A percentile compares a stretch with the other conserved stretches of the same genome.
Evolutionary conservation across 1,139 yeast genomes (phyloP).

Genomic region (Yamadazyma sp.): DNA sequence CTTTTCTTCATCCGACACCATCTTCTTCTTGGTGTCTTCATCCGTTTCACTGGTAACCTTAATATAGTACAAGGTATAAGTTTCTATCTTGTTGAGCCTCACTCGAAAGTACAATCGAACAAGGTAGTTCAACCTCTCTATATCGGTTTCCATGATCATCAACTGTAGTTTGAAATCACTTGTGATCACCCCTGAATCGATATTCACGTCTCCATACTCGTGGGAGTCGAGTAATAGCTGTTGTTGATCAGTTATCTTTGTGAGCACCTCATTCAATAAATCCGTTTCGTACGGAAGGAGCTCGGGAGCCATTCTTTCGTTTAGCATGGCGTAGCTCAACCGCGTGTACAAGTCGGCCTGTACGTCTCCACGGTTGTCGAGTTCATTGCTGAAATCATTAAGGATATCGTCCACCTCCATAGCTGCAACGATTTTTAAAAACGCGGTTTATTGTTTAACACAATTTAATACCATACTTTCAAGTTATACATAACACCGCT

Average conservation of each 20-base stretch:
- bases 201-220: slow-evolving; percentile 47
- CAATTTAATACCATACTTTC: too few relatives aligned
- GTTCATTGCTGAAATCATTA: slow-evolving; percentile 51
- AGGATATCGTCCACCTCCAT: slow-evolving; percentile 66
- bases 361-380: slow-evolving; percentile 13
- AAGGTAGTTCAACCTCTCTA: slow-evolving; percentile 81
- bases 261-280: slow-evolving; percentile 57
- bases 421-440: too few relatives aligned
- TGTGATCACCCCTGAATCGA: slow-evolving; percentile 38
- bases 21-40: slow-evolving; percentile 25
- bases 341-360: slow-evolving; percentile 12
- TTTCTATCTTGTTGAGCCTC: slow-evolving; percentile 72
- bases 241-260: slow-evolving; percentile 64
- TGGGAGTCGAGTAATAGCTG: slow-evolving; percentile 67
- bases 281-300: slow-evolving; percentile 67
- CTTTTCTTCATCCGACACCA: slow-evolving; percentile 59
- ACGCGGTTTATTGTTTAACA: too few relatives aligned
- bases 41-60: slow-evolving; percentile 19
- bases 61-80: slow-evolving; percentile 57
- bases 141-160: slow-evolving; percentile 85
- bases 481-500: neutral
- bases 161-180: slow-evolving; percentile 75
- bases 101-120: slow-evolving; percentile 78
- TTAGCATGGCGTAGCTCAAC: slow-evolving; percentile 60
- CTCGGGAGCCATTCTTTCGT: slow-evolving; percentile 85